Base-by-base conservation (phyloP, 2,329 filamentous ascomycete species). In the Chaetomiaceae sp. region DNA sequence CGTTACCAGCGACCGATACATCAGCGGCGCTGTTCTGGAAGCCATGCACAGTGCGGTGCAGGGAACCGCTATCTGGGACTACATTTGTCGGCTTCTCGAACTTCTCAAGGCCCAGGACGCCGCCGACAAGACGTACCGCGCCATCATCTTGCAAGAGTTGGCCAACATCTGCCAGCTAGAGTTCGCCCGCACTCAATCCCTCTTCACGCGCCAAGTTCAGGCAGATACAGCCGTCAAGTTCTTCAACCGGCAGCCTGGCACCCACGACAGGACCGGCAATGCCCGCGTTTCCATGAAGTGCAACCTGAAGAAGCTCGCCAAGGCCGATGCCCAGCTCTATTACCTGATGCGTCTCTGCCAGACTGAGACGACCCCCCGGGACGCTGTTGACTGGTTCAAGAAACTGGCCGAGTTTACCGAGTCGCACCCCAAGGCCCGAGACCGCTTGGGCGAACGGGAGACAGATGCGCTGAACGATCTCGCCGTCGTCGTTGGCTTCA, bases 321-420 rank as follows among this genome's bases (percentile, higher is more conserved):
- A 62, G 9, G 58, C 62, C 0, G 56, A 75, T 20, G 66, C 70
- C 2, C 70, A 73, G 25, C 59, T 76, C 3, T 65, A 72, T 48
- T 72, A 71, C 53, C 57, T 77, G 17, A 59, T 78, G 5, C 69
- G 67, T 2, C 70, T 78, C 1, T 77, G 72, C 44, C 67, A 73
- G 6, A 45, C 61, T 0, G 65, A 70, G 1, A 70, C 64, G 0
- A 69, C 58, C 5, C 66, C 7, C 19, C 59, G 0, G 30, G 65
- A 68, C 12, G 68, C 73, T 1, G 54, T 65, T 2, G 57, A 68
- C 1, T 75, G 69, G 69, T 60, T 76, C 19, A 61, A 67, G 47
- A 72, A 72, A 45, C 55, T 77, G 5, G 62, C 62, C 2, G 62
- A 67, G 2, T 61, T 75, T 1, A 66, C 75, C 50, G 52, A 55